Percentiles rank a stretch among this genome's conserved stretches.
Evolutionary conservation across 148 eudicot genomes (phyloP).

Genomic region (Fagopyrum tataricum): DNA sequence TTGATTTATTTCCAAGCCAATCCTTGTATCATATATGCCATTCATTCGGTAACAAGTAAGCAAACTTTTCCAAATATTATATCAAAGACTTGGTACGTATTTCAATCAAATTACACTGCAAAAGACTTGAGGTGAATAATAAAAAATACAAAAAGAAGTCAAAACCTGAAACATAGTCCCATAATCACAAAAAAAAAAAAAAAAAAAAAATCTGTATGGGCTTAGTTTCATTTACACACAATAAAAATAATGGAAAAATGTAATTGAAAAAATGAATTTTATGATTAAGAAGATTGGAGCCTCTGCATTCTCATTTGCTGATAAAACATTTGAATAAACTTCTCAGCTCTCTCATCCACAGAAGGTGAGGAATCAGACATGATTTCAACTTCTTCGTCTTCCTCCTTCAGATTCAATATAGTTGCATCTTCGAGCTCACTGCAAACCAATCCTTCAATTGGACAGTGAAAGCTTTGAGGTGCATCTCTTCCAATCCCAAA

Average conservation of each 20-base stretch:
- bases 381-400: constrained; percentile 15
- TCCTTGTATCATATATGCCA: too few species aligned
- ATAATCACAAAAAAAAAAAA: neutral
- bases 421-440: constrained; percentile 7
- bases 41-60: too few species aligned
- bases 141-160: neutral
- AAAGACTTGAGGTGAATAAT: neutral
- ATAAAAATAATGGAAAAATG: neutral
- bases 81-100: neutral
- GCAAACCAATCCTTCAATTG: neutral
- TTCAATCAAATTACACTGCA: neutral
- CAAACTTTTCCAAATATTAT: too few species aligned
- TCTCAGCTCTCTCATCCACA: constrained; percentile 51
- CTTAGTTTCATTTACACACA: neutral
- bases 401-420: constrained; percentile 6
- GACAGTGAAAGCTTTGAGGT: neutral
- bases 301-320: constrained; percentile 42
- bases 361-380: constrained; percentile 22
- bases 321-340: constrained; percentile 43
- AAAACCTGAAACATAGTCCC: neutral
- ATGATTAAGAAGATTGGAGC: constrained; percentile 16
- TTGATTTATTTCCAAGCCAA: too few species aligned
- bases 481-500: constrained; percentile 17
- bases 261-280: neutral
- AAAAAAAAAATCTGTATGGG: neutral